Percentiles rank a stretch among this genome's conserved stretches.
These are phyloP conservation scores for Agarophyton chilense DNA, from an alignment of 23 red algal genomes.

Conservation along the genomic window DNA sequence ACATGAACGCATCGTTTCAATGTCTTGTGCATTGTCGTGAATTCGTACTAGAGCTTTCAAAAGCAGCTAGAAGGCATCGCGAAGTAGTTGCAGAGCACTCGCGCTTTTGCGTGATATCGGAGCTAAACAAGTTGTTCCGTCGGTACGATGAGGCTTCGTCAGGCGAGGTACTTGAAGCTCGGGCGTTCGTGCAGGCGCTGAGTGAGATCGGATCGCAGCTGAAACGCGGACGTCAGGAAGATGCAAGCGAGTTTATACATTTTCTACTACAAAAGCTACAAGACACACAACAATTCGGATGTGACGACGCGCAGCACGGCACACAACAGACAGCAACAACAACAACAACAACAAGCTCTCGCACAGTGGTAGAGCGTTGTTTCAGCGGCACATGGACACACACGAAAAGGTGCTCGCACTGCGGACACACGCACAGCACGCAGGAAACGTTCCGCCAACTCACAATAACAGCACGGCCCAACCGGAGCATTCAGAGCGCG, in stretches of 20 bases:
- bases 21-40: background rate
- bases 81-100: background rate
- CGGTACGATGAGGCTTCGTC: background rate
- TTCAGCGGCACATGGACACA: background rate
- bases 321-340: background rate
- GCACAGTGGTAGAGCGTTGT: background rate
- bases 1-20: conserved; percentile 13
- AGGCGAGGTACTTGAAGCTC: background rate
- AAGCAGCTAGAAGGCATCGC: background rate
- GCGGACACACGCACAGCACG: no score
- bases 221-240: background rate
- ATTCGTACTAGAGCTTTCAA: background rate
- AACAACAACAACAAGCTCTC: background rate
- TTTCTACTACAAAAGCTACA: background rate
- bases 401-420: no score
- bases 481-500: no score
- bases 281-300: background rate
- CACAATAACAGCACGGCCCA: no score
- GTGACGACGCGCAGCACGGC: no score
- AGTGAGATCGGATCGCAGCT: background rate
- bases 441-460: no score
- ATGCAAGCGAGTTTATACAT: background rate
- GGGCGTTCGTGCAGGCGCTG: background rate
- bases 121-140: background rate
- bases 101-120: background rate